These are phyloP conservation scores for Quercus engelmannii DNA, from an alignment of 306 rosid genomes.

Conservation along the genomic window DNA sequence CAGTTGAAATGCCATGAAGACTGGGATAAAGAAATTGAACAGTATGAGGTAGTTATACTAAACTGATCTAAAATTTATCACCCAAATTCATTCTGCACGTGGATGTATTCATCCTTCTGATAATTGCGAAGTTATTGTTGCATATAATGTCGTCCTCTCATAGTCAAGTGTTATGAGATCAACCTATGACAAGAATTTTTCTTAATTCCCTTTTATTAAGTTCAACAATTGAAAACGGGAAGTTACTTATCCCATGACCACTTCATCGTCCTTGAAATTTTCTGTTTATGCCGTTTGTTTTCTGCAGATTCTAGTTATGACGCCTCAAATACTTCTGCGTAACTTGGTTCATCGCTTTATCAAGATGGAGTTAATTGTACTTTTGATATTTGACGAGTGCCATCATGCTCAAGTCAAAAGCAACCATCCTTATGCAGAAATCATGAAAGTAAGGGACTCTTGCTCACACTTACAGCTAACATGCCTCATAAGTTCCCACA, in stretches of 20 bases:
- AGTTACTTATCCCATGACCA: not conserved
- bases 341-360: conserved; percentile 71
- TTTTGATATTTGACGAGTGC: conserved; percentile 92
- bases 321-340: conserved; percentile 65
- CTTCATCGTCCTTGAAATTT: conserved; percentile 13
- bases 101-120: not conserved
- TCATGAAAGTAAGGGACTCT: conserved; percentile 74
- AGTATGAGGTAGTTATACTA: conserved; percentile 61
- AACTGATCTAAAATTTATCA: conserved; percentile 12
- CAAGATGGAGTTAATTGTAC: conserved; percentile 76
- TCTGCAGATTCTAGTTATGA: conserved; percentile 91
- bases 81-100: not conserved
- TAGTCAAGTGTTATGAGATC: conserved; percentile 1
- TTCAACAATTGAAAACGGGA: not conserved
- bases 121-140: not conserved
- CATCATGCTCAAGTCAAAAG: conserved; percentile 95
- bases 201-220: not conserved
- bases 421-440: conserved; percentile 80
- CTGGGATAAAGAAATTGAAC: conserved; percentile 68
- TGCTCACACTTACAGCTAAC: conserved; percentile 12
- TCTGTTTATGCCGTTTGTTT: conserved; percentile 13
- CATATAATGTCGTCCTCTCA: not conserved
- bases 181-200: not conserved
- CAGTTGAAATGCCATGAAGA: conserved; percentile 50
- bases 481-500: conserved; percentile 9